These are phyloP conservation scores for Cucurbita maxima DNA, from an alignment of 306 rosid species.

Conservation along the genomic window DNA sequence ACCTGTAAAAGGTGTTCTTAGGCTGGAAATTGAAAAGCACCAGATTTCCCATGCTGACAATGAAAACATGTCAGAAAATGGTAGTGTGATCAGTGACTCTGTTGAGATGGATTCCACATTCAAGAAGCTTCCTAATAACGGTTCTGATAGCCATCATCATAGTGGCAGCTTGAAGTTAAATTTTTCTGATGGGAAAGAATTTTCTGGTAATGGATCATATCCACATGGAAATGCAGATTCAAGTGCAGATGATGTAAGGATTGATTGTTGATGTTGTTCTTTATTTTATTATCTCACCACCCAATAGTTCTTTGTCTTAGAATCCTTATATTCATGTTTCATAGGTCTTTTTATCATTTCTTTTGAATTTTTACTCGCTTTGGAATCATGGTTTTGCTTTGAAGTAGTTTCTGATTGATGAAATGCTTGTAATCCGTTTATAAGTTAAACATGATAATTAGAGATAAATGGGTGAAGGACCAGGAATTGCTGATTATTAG, in stretches of 20 bases:
- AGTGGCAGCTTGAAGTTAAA: slow-evolving; percentile 60
- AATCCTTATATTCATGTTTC: neutral
- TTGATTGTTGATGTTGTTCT: neutral
- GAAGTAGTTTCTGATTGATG: neutral
- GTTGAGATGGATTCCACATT: slow-evolving; percentile 50
- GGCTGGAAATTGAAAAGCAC: slow-evolving; percentile 90
- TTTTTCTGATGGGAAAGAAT: slow-evolving; percentile 36
- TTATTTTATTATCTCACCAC: neutral
- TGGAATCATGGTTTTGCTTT: neutral
- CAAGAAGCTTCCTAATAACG: slow-evolving; percentile 57
- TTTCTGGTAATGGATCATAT: slow-evolving; percentile 52
- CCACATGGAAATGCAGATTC: slow-evolving; percentile 43
- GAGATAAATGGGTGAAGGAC: neutral
- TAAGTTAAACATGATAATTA: neutral
- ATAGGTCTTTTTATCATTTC: neutral
- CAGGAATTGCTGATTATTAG: neutral
- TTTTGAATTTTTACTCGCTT: neutral
- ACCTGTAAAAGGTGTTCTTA: slow-evolving; percentile 87
- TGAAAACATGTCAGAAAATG: slow-evolving; percentile 82
- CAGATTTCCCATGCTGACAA: slow-evolving; percentile 60
- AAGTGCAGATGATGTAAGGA: slow-evolving; percentile 64
- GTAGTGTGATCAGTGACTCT: slow-evolving; percentile 70
- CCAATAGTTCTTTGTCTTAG: neutral
- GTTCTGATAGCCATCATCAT: slow-evolving; percentile 71
- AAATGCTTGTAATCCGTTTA: neutral